Conservation (phyloP, 2,329 filamentous ascomycete species). For the Alternaria angustiovoidea region DNA sequence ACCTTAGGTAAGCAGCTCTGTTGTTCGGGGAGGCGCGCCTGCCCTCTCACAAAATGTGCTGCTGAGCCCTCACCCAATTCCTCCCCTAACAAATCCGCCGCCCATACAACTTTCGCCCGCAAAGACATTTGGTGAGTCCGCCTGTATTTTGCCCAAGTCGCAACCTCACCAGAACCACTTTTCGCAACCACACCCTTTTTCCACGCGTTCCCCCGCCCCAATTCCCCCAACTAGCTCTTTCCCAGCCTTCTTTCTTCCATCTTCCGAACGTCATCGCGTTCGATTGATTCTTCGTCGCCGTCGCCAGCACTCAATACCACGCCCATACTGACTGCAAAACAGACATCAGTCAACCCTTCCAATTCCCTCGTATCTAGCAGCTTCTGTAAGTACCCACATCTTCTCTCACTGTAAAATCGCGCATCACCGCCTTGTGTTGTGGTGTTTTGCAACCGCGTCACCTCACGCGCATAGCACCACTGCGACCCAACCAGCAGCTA, state of each 20-base stretch:
- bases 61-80: constrained; percentile 17
- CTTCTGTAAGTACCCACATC: constrained; percentile 41
- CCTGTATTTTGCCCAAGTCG: constrained; percentile 28
- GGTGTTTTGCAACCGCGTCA: constrained; percentile 46
- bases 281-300: constrained; percentile 41
- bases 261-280: constrained; percentile 41
- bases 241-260: constrained; percentile 40
- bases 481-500: constrained; percentile 16
- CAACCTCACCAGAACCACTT: constrained; percentile 31
- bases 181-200: constrained; percentile 41
- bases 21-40: constrained; percentile 12
- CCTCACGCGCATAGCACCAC: constrained; percentile 30
- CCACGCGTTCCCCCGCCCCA: constrained; percentile 43
- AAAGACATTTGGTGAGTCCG: constrained; percentile 45
- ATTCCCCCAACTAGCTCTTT: constrained; percentile 37
- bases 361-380: constrained; percentile 24
- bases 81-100: constrained; percentile 21
- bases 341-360: constrained; percentile 38
- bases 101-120: constrained; percentile 38
- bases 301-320: constrained; percentile 27
- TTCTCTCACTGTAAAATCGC: constrained; percentile 36
- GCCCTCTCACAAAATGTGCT: constrained; percentile 14
- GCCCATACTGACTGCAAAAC: constrained; percentile 43
- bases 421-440: constrained; percentile 36
- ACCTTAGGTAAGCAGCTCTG: constrained; percentile 15